These are phyloP conservation scores for Suillus spraguei DNA, from an alignment of 768 basidiomycete species.

Conservation along the genomic window DNA sequence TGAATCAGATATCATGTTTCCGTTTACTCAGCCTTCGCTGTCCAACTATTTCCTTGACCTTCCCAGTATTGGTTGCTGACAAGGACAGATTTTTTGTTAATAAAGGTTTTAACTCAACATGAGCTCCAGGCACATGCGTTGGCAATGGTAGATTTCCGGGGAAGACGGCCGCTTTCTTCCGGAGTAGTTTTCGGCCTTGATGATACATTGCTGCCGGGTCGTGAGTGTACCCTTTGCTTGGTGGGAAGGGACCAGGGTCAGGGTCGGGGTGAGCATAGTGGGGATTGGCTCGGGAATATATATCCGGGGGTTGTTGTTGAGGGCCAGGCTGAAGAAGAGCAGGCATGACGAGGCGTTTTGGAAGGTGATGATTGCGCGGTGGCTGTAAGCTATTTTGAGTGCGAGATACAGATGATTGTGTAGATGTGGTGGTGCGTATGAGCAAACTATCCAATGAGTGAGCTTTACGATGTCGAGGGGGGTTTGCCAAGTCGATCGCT, in stretches of 20 bases:
- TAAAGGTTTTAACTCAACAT: constrained; percentile 14
- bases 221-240: constrained; percentile 9
- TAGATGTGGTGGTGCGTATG: constrained; percentile 5
- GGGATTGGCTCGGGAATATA: constrained; percentile 13
- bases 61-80: constrained; percentile 20
- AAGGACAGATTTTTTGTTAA: constrained; percentile 15
- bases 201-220: constrained; percentile 15
- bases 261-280: constrained; percentile 11
- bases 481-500: constrained; percentile 5
- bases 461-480: constrained; percentile 14
- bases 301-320: constrained; percentile 12
- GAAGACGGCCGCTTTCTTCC: constrained; percentile 27
- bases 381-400: constrained; percentile 17
- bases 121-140: constrained; percentile 20
- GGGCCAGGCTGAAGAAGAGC: constrained; percentile 51
- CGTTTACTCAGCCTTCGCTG: constrained; percentile 38
- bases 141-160: constrained; percentile 31
- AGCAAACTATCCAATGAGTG: constrained; percentile 16
- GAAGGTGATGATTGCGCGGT: constrained; percentile 43
- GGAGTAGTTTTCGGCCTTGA: constrained; percentile 23
- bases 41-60: constrained; percentile 27
- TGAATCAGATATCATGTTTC: constrained; percentile 28
- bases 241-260: constrained; percentile 12
- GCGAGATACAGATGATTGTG: constrained; percentile 15
- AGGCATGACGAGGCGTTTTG: constrained; percentile 76